Conservation (phyloP, 1,284 basidiomycete genomes). For the Austroboletus rostrupii region DNA sequence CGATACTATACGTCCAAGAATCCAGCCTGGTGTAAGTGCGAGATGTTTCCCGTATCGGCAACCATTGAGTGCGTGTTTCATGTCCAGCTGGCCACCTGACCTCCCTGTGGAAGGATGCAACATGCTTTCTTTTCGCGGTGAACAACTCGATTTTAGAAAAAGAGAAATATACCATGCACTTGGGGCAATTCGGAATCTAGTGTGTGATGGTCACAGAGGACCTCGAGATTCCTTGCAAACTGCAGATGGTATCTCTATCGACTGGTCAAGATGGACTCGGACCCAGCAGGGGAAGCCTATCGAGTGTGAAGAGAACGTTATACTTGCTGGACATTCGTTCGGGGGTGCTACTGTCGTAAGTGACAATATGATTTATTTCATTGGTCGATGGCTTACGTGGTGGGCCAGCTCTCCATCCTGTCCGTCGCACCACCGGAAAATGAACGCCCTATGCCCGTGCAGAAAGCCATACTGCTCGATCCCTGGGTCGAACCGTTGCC, state of each 20-base stretch:
- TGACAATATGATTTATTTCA: conserved; percentile 14
- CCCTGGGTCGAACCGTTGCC: conserved; percentile 78
- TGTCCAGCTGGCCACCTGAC: conserved; percentile 26
- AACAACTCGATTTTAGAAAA: conserved; percentile 65
- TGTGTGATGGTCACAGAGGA: conserved; percentile 30
- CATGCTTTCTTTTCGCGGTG: conserved; percentile 47
- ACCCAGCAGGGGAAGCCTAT: conserved; percentile 34
- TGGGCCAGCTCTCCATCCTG: conserved; percentile 49
- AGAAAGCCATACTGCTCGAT: conserved; percentile 60
- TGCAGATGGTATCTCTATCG: conserved; percentile 35
- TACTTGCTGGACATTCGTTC: conserved; percentile 71
- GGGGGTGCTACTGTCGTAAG: conserved; percentile 71
- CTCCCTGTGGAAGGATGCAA: conserved; percentile 21
- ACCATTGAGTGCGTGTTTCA: neutral
- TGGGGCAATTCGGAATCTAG: conserved; percentile 37
- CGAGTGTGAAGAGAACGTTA: conserved; percentile 41
- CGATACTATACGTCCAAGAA: conserved; percentile 44
- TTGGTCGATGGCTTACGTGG: neutral
- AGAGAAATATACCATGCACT: conserved; percentile 64
- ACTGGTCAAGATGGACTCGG: conserved; percentile 42
- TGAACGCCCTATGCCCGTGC: conserved; percentile 46
- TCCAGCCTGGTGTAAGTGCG: conserved; percentile 47
- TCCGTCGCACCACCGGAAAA: conserved; percentile 42
- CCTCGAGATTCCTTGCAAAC: conserved; percentile 27
- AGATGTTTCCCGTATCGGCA: neutral